Percentiles rank a stretch among this genome's conserved stretches.
These are phyloP conservation scores for Aegilops sharonensis DNA, from an alignment of 176 grass and related monocot species.

Conservation along the genomic window DNA sequence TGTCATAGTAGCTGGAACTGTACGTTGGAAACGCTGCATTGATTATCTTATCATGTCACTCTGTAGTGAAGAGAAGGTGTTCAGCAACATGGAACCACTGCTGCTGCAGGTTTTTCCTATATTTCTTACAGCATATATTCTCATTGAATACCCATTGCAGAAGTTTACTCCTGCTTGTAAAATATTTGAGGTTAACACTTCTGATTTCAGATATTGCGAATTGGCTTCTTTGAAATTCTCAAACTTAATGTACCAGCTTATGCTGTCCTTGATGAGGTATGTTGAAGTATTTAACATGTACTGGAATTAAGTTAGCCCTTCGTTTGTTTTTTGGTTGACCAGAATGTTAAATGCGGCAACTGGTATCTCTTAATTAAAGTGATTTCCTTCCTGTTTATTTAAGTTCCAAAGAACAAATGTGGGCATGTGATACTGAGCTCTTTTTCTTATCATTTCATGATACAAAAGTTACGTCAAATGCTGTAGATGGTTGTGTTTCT, in stretches of 20 bases:
- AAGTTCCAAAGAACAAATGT: background rate
- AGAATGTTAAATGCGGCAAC: background rate
- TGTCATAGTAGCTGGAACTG: conserved; percentile 78
- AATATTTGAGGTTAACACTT: conserved; percentile 28
- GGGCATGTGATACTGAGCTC: background rate
- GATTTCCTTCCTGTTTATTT: background rate
- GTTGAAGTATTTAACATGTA: conserved; percentile 11
- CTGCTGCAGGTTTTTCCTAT: conserved; percentile 67
- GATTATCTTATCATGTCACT: conserved; percentile 93
- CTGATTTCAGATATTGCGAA: conserved; percentile 73
- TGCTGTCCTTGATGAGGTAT: conserved; percentile 90
- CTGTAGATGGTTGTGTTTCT: conserved; percentile 1
- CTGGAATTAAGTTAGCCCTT: conserved; percentile 7
- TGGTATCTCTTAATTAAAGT: background rate
- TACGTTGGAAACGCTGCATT: conserved; percentile 87
- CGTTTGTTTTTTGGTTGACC: conserved; percentile 13
- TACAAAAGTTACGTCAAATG: conserved; percentile 13
- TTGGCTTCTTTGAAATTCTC: conserved; percentile 91
- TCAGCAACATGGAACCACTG: conserved; percentile 87
- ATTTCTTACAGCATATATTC: conserved; percentile 15
- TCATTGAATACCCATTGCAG: conserved; percentile 3
- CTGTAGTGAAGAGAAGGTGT: conserved; percentile 72
- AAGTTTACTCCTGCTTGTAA: conserved; percentile 2
- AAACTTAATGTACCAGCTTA: conserved; percentile 84
- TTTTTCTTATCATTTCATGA: conserved; percentile 18